These are phyloP conservation scores for Globisporangium echinulatum DNA, from an alignment of 352 stramenopile species.

Conservation along the genomic window DNA sequence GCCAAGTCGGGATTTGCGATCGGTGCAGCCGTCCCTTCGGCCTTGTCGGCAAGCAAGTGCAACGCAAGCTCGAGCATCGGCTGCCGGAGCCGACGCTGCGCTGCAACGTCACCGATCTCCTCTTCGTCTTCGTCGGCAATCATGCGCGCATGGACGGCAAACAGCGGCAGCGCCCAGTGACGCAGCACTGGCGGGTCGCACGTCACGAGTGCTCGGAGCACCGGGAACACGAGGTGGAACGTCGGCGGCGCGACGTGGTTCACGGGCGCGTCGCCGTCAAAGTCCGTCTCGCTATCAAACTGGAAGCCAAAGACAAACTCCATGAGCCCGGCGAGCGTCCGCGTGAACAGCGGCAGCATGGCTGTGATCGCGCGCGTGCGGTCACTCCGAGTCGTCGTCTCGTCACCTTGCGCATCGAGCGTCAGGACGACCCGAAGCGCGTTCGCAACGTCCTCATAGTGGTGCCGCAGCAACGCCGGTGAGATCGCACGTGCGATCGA, in stretches of 20 bases:
- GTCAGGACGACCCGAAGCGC: conserved; percentile 48
- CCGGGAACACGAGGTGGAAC: conserved; percentile 73
- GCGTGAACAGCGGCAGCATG: conserved; percentile 49
- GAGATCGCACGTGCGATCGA: conserved; percentile 57
- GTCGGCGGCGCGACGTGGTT: conserved; percentile 69
- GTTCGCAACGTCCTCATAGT: conserved; percentile 60
- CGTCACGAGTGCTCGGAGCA: conserved; percentile 51
- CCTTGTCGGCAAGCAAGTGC: conserved; percentile 52
- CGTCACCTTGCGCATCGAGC: conserved; percentile 11
- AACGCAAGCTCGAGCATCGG: conserved; percentile 74
- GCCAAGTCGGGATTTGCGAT: conserved; percentile 64
- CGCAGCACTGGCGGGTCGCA: conserved; percentile 37
- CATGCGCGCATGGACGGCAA: conserved; percentile 77
- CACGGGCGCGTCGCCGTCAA: conserved; percentile 52
- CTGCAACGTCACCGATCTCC: conserved; percentile 74
- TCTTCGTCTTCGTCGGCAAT: conserved; percentile 86
- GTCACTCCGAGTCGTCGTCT: conserved; percentile 15
- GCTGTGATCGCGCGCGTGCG: conserved; percentile 29
- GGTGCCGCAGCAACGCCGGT: conserved; percentile 50
- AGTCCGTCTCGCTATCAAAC: conserved; percentile 73
- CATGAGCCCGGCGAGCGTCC: conserved; percentile 55
- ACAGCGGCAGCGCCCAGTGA: conserved; percentile 65
- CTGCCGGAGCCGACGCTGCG: conserved; percentile 64
- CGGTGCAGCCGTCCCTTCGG: conserved; percentile 32
- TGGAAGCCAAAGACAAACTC: conserved; percentile 80